Evolutionary conservation across 2,329 filamentous ascomycete species (phyloP), one percentile per base, ranked within the genome.

Genomic region (Claviceps sp.): DNA sequence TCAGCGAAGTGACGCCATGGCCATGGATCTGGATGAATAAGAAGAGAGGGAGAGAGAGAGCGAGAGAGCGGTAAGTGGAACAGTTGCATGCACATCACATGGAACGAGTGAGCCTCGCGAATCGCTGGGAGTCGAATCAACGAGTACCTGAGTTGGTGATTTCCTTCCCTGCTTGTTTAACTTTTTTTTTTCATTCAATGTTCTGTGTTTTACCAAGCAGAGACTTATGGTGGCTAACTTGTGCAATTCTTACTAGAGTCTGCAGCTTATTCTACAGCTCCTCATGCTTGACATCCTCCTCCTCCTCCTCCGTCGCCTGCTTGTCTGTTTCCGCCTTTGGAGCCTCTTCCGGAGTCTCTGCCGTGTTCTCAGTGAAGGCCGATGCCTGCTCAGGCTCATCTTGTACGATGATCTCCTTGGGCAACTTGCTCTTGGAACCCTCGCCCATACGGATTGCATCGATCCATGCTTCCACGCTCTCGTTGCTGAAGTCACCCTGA

Each of bases 361-460:
- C 38, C 18, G 48, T 2, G 13, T 38, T 20, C 36, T 54, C 48
- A 20, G 41, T 14, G 3, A 9, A 18, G 48, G 9, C 20, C 18
- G 47, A 42, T 30, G 47, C 14, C n/a, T 68, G 61, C 58, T 72
- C 65, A 11, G 64, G 61, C 18, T 36, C 40, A 18, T 68, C 65
- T 50, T 69, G 65, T 16, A 71, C 63, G 44, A 87, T 61, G 2
- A 54, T 37, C 3, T 74, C 77, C 54, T 78, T 76, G 0, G 87
- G 86, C 43, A 93, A 66, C 70, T 83, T 87, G 61, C 82, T 76
- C 75, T 91, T 96, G 54, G 77, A 71, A 2, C 88, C 86, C 63
- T 97, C 91, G 50, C 90, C 88, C 74, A 98, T 77, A 40, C 89
- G 83, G 56, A 97, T 89, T n/a, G 80, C 77, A 62, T 98, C 93